Base-by-base conservation (phyloP, 2,329 filamentous ascomycete genomes). In the Fusarium devonianum region DNA sequence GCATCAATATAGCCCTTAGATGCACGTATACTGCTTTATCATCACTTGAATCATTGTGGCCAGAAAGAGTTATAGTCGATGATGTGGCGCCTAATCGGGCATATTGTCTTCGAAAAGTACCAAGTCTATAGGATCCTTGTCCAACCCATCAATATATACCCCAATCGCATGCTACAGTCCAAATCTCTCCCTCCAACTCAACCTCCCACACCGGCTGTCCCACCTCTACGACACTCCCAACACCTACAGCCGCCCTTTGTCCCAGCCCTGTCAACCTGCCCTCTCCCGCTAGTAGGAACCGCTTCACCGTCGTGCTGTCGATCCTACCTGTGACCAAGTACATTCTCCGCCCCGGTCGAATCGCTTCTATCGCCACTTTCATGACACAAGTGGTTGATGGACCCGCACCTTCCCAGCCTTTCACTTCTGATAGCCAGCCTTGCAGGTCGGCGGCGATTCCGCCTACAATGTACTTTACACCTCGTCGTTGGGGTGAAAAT, bases 91-190 rank as follows among this genome's bases (percentile, higher is more conserved):
- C 16, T 14, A 13, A 9, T 17, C 32, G 16, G 7, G 16, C 13
- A 6, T 37, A 4, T 33, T 9, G 38, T 11, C 9, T 10, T 16
- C 23, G 23, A 37, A 11, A 19, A 9, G 3, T n/a, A n/a, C 25
- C 10, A 9, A 34, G 23, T 10, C 9, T 13, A 29, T 19, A 29
- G 19, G 28, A 12, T 4, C 25, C 9, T 12, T 7, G n/a, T n/a
- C 8, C 11, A 19, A 7, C 35, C 36, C 34, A 33, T 64, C 25
- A 58, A 28, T 29, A 51, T 17, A 69, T 58, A 14, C 53, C 60
- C 73, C 73, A 75, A 9, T 75, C 68, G 16, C 73, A 75, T 2
- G 66, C 71, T 3, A 75, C 73, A 12, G 67, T 67, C 73, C 73
- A 75, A 14, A 41, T 36, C 18, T 67, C 49, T 2, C 63, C 71